Evolutionary conservation across 2,329 filamentous ascomycete species (phyloP).

Genomic region (Calonectria pteridis): DNA sequence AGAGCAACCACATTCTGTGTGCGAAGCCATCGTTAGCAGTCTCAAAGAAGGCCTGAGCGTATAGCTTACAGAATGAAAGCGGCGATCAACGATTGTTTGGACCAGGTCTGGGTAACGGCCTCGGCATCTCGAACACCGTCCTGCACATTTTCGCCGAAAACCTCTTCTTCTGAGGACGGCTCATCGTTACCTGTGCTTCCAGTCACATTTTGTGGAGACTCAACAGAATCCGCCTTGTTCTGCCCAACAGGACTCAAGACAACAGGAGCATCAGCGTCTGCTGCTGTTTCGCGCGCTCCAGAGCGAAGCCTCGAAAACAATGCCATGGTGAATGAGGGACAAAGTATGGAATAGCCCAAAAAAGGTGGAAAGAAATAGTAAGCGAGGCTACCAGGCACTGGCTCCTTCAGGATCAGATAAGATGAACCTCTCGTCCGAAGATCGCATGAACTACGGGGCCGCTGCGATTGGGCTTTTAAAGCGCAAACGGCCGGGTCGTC

Average conservation of each 20-base stretch:
- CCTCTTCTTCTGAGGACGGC: background rate
- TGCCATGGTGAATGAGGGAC: background rate
- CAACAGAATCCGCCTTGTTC: background rate
- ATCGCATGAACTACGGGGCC: slow-evolving; percentile 1
- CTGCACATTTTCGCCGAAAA: slow-evolving; percentile 15
- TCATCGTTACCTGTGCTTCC: background rate
- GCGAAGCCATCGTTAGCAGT: background rate
- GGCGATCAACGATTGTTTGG: slow-evolving; percentile 47
- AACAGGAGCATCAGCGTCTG: background rate
- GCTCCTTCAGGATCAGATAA: background rate
- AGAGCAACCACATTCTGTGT: slow-evolving; percentile 58
- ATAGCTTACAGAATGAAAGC: slow-evolving; percentile 48
- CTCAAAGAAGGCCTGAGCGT: too few species aligned
- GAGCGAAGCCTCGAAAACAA: background rate
- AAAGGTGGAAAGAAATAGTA: background rate
- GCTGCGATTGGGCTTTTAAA: background rate
- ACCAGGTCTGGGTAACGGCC: slow-evolving; percentile 53
- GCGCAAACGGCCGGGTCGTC: background rate
- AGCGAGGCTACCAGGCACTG: background rate
- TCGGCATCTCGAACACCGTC: slow-evolving; percentile 52
- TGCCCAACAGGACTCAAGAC: background rate
- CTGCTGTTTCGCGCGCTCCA: background rate
- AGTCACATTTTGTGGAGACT: background rate
- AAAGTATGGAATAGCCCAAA: background rate
- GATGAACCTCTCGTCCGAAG: background rate